Percentiles rank a stretch among this genome's conserved stretches.
phyloP scores from a whole-genome alignment of 1,284 basidiomycete genomes.

The Vanrija humicola region DNA sequence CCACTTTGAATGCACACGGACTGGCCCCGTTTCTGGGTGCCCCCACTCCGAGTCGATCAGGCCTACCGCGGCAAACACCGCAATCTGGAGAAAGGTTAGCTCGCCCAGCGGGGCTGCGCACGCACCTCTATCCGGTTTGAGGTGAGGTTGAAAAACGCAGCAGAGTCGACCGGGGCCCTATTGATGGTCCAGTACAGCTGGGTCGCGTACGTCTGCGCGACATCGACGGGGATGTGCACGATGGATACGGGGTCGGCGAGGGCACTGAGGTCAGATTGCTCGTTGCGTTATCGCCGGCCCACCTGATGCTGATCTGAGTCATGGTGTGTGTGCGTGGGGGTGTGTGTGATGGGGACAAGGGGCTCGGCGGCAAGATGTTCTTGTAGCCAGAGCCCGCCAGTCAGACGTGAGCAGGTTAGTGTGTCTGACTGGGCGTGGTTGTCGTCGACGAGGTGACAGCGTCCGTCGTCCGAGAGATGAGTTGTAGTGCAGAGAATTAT shows the following conservation, averaged over 20 bases:
- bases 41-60: conserved; percentile 34
- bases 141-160: conserved; percentile 44
- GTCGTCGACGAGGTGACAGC: too few relatives aligned
- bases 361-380: too few relatives aligned
- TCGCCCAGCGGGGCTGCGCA: not conserved
- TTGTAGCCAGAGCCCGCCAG: too few relatives aligned
- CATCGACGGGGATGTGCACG: conserved; percentile 37
- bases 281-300: too few relatives aligned
- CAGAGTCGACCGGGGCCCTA: conserved; percentile 19
- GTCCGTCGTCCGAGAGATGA: too few relatives aligned
- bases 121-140: conserved; percentile 41
- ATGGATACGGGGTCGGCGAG: conserved; percentile 35
- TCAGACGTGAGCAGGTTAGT: too few relatives aligned
- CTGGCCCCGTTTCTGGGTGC: not conserved
- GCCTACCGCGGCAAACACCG: conserved; percentile 34
- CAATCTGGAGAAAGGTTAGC: conserved; percentile 25
- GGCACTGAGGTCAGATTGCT: conserved; percentile 17
- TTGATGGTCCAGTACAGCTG: conserved; percentile 42
- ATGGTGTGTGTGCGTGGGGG: too few relatives aligned
- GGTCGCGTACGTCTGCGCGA: conserved; percentile 20
- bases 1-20: conserved; percentile 36
- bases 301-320: too few relatives aligned
- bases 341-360: too few relatives aligned
- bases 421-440: too few relatives aligned
- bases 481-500: too few relatives aligned